Conservation (phyloP, 176 grass and related monocot species). For the Musa itinerans region DNA sequence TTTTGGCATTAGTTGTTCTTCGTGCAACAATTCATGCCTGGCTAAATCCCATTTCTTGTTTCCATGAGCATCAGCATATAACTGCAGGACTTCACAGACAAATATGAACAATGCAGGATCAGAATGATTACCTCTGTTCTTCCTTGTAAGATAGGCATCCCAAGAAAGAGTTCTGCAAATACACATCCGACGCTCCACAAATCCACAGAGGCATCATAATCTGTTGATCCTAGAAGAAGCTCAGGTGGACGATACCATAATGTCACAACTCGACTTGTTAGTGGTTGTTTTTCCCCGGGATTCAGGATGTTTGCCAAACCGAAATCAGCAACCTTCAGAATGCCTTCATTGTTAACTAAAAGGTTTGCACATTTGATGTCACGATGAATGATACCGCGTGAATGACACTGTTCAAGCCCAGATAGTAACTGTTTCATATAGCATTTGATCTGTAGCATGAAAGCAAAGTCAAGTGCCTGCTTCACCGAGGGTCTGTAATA, state of each 20-base stretch:
- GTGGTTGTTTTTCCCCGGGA: conserved; percentile 4
- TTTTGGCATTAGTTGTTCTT: background rate
- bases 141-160: conserved; percentile 81
- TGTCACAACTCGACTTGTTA: conserved; percentile 84
- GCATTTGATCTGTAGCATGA: conserved; percentile 63
- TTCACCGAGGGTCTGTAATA: background rate
- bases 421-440: conserved; percentile 83
- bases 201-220: conserved; percentile 71
- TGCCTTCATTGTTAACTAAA: conserved; percentile 60
- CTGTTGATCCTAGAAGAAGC: conserved; percentile 64
- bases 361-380: conserved; percentile 96
- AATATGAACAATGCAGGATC: background rate
- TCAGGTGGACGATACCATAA: conserved; percentile 96
- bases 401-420: conserved; percentile 80
- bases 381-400: conserved; percentile 66
- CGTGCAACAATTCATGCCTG: background rate
- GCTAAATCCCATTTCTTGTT: background rate
- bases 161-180: conserved; percentile 64
- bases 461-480: background rate
- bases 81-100: background rate
- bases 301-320: conserved; percentile 64
- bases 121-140: conserved; percentile 59
- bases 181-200: conserved; percentile 94
- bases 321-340: conserved; percentile 91
- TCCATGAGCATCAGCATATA: background rate